Evolutionary conservation across 192 early-diverging fungal species (phyloP), one percentile per base, ranked within the genome.

Genomic region (Oehlia diaphana): DNA sequence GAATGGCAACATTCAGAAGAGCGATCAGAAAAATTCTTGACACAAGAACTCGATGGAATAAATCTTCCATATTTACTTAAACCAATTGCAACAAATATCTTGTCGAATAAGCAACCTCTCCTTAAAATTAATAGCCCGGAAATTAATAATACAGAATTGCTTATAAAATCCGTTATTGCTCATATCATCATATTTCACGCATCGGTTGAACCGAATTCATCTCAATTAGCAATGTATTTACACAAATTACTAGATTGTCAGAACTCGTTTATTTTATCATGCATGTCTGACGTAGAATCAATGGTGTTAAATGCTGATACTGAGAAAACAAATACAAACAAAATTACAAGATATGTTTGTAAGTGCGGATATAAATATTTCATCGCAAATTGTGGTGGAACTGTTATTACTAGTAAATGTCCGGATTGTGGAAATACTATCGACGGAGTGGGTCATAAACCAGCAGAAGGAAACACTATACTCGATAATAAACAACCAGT

Each of bases 281-380:
- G 33, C 28, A 63, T 58, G 26, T 77, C 79, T 23, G 79, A 80
- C 37, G 28, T 23, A 26, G 39, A 76, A 47, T n/a, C 63, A 31
- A 37, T 75, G 19, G 9, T 76, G 9, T 42, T 80, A 9, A 76
- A 53, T 9, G 79, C 72, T 7, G 16, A 75, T n/a, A 9, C 23
- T 8, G 39, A 9, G 8, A 42, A 42, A 8, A 44, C 19, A 37
- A 14, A 14, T 10, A n/a, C 16, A 9, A 44, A 39, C 5, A 21
- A 9, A 70, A 2, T 28, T 49, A 28, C 12, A 28, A 72, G 71
- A 50, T 72, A 72, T 50, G 9, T 6, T 4, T 80, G 79, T 49
- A 21, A 28, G 5, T 80, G 74, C 67, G 73, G 79, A 12, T 76
- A 76, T 19, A 73, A 64, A 53, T 80, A 80, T 47, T 8, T 80